A percentile compares a stretch with the other conserved stretches of the same genome.
Evolutionary conservation across 139 green algal species (phyloP).

Genomic region (Chlorella vulgaris): DNA sequence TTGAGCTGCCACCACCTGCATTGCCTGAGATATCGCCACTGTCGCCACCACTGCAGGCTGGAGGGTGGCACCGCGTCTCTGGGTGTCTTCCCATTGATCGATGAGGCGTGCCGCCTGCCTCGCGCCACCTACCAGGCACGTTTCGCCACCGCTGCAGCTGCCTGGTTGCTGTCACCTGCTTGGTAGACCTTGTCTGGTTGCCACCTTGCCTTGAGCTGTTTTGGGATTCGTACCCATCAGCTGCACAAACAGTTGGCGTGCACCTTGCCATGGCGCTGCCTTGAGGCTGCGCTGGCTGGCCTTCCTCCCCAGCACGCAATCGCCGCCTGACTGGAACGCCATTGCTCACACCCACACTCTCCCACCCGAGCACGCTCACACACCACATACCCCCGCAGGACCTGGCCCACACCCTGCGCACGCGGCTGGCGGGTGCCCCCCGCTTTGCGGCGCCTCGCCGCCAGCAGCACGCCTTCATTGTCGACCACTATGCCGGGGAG

Average conservation of each 20-base stretch:
- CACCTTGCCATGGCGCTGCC: too few species aligned
- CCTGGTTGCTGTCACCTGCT: background rate
- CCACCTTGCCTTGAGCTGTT: too few species aligned
- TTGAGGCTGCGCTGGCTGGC: too few species aligned
- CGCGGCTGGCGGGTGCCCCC: slow-evolving; percentile 38
- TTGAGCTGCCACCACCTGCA: too few species aligned
- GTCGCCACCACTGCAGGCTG: background rate
- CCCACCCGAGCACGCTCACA: too few species aligned
- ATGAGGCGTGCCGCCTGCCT: slow-evolving; percentile 88
- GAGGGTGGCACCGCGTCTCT: slow-evolving; percentile 33
- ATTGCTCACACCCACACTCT: too few species aligned
- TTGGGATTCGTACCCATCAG: background rate
- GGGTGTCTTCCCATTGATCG: slow-evolving; percentile 92
- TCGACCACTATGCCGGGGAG: slow-evolving; percentile 80
- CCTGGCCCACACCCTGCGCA: slow-evolving; percentile 62
- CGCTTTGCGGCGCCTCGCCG: slow-evolving; percentile 77
- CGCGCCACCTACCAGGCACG: slow-evolving; percentile 73
- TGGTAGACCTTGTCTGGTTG: too few species aligned
- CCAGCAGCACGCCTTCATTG: slow-evolving; percentile 59
- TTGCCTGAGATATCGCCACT: too few species aligned
- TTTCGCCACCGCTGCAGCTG: background rate
- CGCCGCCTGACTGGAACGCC: too few species aligned
- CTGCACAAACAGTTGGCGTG: too few species aligned
- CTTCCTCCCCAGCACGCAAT: too few species aligned
- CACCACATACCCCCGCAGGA: too few species aligned